These are phyloP conservation scores for Tricholoma saponaceum DNA, from an alignment of 768 basidiomycete species.

Conservation along the genomic window DNA sequence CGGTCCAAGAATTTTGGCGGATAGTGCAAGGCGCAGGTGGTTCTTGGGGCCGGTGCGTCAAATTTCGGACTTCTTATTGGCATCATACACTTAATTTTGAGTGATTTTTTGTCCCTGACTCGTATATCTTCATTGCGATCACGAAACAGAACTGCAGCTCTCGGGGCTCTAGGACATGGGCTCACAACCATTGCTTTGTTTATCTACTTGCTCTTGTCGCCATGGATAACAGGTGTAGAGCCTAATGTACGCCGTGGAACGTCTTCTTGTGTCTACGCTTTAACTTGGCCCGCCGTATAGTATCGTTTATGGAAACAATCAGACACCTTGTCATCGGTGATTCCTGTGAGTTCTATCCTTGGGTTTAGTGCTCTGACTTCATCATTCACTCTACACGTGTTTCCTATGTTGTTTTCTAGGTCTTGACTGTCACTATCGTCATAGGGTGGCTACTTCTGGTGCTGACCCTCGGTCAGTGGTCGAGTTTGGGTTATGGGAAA, in stretches of 20 bases:
- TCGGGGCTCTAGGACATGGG: conserved; percentile 50
- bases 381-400: neutral
- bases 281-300: conserved; percentile 28
- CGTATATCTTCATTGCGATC: neutral
- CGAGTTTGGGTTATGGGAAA: conserved; percentile 57
- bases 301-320: conserved; percentile 75
- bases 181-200: conserved; percentile 65
- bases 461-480: conserved; percentile 63
- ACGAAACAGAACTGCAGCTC: conserved; percentile 44
- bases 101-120: neutral
- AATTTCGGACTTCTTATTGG: neutral
- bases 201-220: conserved; percentile 64
- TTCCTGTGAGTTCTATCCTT: conserved; percentile 42
- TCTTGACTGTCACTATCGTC: conserved; percentile 65
- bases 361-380: too few species aligned
- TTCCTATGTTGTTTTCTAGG: conserved; percentile 21
- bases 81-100: neutral
- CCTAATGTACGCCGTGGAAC: conserved; percentile 53
- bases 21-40: conserved; percentile 34
- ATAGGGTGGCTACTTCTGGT: conserved; percentile 63
- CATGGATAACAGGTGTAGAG: conserved; percentile 62
- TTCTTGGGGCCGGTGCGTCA: conserved; percentile 53
- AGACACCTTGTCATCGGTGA: conserved; percentile 60
- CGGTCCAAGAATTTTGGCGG: conserved; percentile 45
- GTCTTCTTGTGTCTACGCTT: neutral